Evolutionary conservation across 192 early-diverging fungal species (phyloP), one percentile per base, ranked within the genome.

Genomic region (Rhizophagus prolifer): DNA sequence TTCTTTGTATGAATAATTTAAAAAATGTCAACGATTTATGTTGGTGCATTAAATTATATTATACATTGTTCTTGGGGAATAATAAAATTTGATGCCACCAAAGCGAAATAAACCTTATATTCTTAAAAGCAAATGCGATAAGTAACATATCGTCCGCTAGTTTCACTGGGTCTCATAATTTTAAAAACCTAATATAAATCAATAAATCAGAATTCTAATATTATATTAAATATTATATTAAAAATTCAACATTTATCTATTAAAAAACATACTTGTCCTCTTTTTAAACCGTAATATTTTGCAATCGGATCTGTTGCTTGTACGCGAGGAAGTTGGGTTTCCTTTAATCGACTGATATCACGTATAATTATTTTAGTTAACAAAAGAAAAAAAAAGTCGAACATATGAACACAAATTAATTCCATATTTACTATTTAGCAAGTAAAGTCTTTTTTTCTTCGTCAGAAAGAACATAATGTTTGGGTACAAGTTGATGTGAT

Each of bases 131-230:
- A 98, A 67, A 97, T 87, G 36, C 97, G 91, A 85, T 99, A 99
- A 76, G 95, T 98, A 64, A 98, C 91, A 77, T 99, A 98, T 63
- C 96, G 94, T 70, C 97, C 97, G 70, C 95, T 96, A 21, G 97
- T 99, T 85, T 99, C 97, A 79, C 91, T 93, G 28, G 94, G 90
- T 69, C 97, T 85, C 78, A 95, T 94, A 66, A 99, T 99, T 84
- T 95, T 95, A 36, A 98, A 96, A 14, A 99, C 93, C 83, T 92
- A 85, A 23, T 36, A 30, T 47, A 12, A 62, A 65, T 41, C 13
- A 44, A 31, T 50, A 13, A 58, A 28, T 19, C 23, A 28, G n/a
- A 28, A 19, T 30, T 46, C n/a, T 16, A n/a, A n/a, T 54, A 14
- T 47, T 30, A 72, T 19, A 47, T 9, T 34, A 4, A 34, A 34